Evolutionary conservation across 495 filamentous ascomycete genomes (phyloP), one percentile per base, ranked within the genome.

Genomic region (Penicillium roqueforti): DNA sequence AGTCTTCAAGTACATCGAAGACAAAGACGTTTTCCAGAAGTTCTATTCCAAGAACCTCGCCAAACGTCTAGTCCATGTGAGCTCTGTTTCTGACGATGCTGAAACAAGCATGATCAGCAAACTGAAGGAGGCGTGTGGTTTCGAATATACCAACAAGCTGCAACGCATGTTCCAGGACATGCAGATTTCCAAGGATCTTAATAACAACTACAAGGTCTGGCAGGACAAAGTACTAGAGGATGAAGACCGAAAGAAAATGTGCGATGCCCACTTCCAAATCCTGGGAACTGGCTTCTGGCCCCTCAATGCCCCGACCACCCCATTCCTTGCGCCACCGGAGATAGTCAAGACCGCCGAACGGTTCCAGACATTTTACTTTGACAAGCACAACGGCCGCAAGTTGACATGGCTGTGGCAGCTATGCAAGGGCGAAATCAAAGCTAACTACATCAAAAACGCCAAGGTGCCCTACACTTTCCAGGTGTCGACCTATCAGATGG

Each of bases 141-240:
- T 95, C 56, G 93, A 99, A 68, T 99, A 99, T 68, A 99, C 93
- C 58, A 97, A 97, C 77, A 97, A 97, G 71, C 77, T 99, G 44
- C 93, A 97, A 75, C 91, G 95, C 62, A 99, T 99, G 93, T 97
- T 97, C 81, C 91, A 97, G 67, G 93, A 99, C 62, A 97, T 99
- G 74, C 93, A 97, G 68, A 93, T 95, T 47, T 97, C 92, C 60
- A 95, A 96, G 69, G 95, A 97, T 73, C 84, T 99, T 47, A 97
- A 99, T 70, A 78, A 80, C 32, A 81, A 81, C 32, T 97, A 92
- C 80, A 86, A 87, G 66, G 84, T 85, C 29, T 89, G 79, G 76
- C 75, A 82, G 34, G 74, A 80, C 16, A 80, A 80, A 55, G 76
- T 79, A 7, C 69, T 88, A 3, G 81, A 87, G 29, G 82, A 82